Evolutionary conservation across 345 rosid genomes (phyloP).

Genomic region (Gossypium rotundifolium): DNA sequence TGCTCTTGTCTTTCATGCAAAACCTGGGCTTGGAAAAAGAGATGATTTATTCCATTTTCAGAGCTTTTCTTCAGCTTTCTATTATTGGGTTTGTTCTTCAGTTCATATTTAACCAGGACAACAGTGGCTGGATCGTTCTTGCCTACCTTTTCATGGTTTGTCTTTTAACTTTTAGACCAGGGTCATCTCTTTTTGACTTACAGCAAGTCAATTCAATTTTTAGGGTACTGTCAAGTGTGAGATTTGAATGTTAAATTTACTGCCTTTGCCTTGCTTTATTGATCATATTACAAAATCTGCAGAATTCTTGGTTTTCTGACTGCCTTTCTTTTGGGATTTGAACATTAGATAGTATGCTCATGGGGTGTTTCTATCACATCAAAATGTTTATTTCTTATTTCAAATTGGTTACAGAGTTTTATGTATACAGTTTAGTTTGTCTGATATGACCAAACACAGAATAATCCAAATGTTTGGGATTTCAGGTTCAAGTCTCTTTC

Average conservation of each 20-base stretch:
- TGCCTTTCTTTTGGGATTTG: background rate
- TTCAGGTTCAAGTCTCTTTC: too few relatives aligned
- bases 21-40: conserved; percentile 71
- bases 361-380: background rate
- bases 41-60: conserved; percentile 62
- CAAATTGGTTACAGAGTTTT: background rate
- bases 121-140: conserved; percentile 60
- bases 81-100: conserved; percentile 84
- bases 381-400: background rate
- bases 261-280: background rate
- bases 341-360: background rate
- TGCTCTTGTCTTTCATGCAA: conserved; percentile 49
- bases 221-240: background rate
- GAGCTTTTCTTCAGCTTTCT: conserved; percentile 82
- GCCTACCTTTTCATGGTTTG: conserved; percentile 88
- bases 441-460: background rate
- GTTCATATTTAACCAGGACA: conserved; percentile 60
- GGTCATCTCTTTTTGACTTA: background rate
- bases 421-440: background rate
- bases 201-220: background rate
- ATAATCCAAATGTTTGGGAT: background rate
- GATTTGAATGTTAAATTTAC: background rate
- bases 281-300: background rate
- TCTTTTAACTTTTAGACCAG: background rate
- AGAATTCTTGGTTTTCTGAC: background rate